These are phyloP conservation scores for Tuber indicum DNA, from an alignment of 495 filamentous ascomycete species.

Conservation along the genomic window DNA sequence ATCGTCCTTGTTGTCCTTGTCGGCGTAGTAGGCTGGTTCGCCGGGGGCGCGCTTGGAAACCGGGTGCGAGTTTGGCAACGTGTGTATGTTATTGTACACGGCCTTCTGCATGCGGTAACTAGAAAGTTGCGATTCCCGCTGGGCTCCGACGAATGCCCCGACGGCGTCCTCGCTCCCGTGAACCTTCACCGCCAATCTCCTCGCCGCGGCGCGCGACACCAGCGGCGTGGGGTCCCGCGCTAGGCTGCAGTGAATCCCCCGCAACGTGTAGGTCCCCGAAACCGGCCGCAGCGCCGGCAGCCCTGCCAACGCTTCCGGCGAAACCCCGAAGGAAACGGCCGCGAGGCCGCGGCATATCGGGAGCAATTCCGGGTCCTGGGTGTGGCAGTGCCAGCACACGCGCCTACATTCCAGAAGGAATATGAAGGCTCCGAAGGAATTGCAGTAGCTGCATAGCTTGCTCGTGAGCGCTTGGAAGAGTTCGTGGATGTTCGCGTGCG, in stretches of 20 bases:
- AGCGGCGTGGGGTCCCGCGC: conserved; percentile 10
- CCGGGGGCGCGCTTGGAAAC: conserved; percentile 8
- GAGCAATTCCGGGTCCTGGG: conserved; percentile 31
- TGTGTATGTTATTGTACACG: conserved; percentile 19
- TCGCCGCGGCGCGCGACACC: conserved; percentile 23
- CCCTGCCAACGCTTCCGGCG: conserved; percentile 8
- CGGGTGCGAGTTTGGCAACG: conserved; percentile 9
- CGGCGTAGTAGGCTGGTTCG: conserved; percentile 18
- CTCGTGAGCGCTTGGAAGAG: conserved; percentile 19
- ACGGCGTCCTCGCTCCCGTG: conserved; percentile 24
- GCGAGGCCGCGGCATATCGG: conserved; percentile 19
- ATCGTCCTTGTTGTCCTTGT: conserved; percentile 28
- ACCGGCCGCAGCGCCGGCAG: conserved; percentile 22
- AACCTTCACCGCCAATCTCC: conserved; percentile 18
- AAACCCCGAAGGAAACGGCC: conserved; percentile 16
- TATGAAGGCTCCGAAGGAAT: conserved; percentile 25
- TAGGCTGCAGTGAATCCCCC: conserved; percentile 17
- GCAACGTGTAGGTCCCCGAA: conserved; percentile 27
- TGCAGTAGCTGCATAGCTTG: conserved; percentile 18
- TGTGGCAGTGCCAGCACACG: conserved; percentile 33
- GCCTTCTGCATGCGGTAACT: conserved; percentile 23
- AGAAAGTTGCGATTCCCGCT: conserved; percentile 18
- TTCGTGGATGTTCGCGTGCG: conserved; percentile 17
- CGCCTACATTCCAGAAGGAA: conserved; percentile 28
- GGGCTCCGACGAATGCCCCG: conserved; percentile 18